Evolutionary conservation across 768 basidiomycete species (phyloP).

Genomic region (Lyophyllum shimeji): DNA sequence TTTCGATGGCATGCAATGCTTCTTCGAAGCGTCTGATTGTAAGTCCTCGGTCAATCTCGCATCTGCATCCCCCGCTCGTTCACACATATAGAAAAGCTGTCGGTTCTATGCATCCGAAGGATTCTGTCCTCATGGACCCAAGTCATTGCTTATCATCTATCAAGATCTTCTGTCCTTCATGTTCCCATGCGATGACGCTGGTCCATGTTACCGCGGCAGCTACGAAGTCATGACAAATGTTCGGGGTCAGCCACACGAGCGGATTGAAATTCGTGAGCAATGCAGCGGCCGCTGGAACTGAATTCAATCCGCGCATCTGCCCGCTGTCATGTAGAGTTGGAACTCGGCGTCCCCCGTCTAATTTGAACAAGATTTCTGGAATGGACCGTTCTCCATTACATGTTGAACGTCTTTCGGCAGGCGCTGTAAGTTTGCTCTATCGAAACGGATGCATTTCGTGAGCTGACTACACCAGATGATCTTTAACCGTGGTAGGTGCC

Average conservation of each 20-base stretch:
- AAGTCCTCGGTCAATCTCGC: background rate
- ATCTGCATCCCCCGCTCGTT: background rate
- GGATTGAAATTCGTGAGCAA: background rate
- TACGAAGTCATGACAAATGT: too few relatives aligned
- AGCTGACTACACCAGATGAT: background rate
- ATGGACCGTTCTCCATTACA: conserved; percentile 1
- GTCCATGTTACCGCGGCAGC: background rate
- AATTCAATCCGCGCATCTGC: background rate
- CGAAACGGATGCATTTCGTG: background rate
- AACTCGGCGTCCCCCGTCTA: background rate
- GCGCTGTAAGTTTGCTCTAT: background rate
- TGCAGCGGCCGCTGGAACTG: background rate
- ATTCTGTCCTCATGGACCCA: background rate
- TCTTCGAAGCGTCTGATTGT: background rate
- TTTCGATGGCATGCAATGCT: background rate
- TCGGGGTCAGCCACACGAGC: background rate
- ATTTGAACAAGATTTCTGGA: background rate
- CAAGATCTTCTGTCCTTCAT: background rate
- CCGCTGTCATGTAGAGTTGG: background rate
- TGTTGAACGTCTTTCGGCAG: background rate
- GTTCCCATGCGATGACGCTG: background rate
- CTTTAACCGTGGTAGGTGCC: background rate
- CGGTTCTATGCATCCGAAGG: background rate
- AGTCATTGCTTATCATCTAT: background rate
- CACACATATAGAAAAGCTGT: background rate